Percentiles rank a stretch among this genome's conserved stretches.
phyloP scores from a whole-genome alignment of 306 rosid species.

The Vigna reflexopilosa region DNA sequence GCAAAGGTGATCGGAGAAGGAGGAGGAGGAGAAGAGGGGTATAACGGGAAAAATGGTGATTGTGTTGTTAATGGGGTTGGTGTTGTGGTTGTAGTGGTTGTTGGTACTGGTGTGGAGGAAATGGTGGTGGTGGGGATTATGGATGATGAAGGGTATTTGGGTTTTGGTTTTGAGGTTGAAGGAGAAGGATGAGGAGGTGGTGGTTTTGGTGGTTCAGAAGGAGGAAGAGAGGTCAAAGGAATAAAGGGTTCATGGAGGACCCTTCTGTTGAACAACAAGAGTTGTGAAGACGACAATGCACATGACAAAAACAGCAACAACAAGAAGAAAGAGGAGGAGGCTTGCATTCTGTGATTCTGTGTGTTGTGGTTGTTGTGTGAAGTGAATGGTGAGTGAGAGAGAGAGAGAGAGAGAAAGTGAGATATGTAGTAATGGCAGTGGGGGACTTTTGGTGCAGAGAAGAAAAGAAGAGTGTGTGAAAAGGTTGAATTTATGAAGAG shows the following conservation, averaged over 20 bases:
- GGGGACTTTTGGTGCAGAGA: slow-evolving; percentile 16
- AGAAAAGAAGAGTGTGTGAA: slow-evolving; percentile 7
- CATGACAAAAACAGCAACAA: slow-evolving; percentile 35
- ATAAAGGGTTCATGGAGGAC: slow-evolving; percentile 74
- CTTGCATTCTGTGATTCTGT: slow-evolving; percentile 65
- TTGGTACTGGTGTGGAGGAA: slow-evolving; percentile 12
- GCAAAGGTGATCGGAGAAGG: slow-evolving; percentile 68
- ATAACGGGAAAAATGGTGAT: slow-evolving; percentile 85
- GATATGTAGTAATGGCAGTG: background rate
- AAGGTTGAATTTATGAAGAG: slow-evolving; percentile 43
- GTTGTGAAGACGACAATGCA: slow-evolving; percentile 27
- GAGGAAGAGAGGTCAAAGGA: slow-evolving; percentile 58
- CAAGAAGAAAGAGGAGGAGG: slow-evolving; percentile 18
- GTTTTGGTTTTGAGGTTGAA: slow-evolving; percentile 26
- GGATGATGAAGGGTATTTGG: slow-evolving; percentile 79
- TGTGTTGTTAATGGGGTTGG: slow-evolving; percentile 44
- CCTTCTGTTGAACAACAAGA: slow-evolving; percentile 47
- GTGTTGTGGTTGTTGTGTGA: slow-evolving; percentile 3
- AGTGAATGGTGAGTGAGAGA: background rate
- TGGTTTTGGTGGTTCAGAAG: slow-evolving; percentile 57
- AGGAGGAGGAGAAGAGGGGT: slow-evolving; percentile 76
- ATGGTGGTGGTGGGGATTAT: slow-evolving; percentile 54
- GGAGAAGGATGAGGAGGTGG: slow-evolving; percentile 39
- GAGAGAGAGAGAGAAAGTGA: background rate
- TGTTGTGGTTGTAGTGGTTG: slow-evolving; percentile 14